Conservation (phyloP, 2,329 filamentous ascomycete species). For the Chaetomium sp. region DNA sequence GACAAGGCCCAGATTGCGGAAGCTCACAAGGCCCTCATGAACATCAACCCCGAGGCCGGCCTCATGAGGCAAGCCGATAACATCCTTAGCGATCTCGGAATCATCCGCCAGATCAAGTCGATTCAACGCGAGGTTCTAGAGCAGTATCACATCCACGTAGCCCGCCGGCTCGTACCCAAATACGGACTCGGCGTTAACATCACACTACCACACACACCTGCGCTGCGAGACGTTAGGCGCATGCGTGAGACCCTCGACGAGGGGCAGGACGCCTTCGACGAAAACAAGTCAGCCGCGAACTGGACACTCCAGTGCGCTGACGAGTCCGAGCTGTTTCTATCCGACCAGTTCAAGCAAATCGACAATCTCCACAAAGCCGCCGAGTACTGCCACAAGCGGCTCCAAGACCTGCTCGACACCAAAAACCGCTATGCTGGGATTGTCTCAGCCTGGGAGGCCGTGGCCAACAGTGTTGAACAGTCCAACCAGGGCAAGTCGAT, state of each 20-base stretch:
- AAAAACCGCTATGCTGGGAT: neutral
- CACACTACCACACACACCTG: neutral
- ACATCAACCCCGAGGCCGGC: neutral
- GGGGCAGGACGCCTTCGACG: neutral
- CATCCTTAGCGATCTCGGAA: neutral
- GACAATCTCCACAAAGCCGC: neutral
- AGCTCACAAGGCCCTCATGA: neutral
- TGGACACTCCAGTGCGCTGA: constrained; percentile 2
- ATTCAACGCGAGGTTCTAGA: constrained; percentile 2
- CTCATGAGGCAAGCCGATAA: neutral
- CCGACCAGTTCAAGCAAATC: constrained; percentile 1
- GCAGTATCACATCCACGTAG: neutral
- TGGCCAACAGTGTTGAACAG: constrained; percentile 1
- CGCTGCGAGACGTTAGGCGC: neutral
- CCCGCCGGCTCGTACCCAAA: neutral
- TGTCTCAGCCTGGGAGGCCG: neutral
- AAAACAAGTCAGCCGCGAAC: neutral
- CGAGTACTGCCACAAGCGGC: constrained; percentile 1
- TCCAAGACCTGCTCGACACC: neutral
- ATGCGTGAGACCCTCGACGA: neutral
- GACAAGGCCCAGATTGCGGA: neutral
- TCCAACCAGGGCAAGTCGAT: constrained; percentile 5
- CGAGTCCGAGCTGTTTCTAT: neutral
- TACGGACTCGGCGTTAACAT: neutral
- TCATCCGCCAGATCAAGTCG: neutral